Evolutionary conservation across 306 rosid genomes (phyloP).

Genomic region (Citrullus colocynthis): DNA sequence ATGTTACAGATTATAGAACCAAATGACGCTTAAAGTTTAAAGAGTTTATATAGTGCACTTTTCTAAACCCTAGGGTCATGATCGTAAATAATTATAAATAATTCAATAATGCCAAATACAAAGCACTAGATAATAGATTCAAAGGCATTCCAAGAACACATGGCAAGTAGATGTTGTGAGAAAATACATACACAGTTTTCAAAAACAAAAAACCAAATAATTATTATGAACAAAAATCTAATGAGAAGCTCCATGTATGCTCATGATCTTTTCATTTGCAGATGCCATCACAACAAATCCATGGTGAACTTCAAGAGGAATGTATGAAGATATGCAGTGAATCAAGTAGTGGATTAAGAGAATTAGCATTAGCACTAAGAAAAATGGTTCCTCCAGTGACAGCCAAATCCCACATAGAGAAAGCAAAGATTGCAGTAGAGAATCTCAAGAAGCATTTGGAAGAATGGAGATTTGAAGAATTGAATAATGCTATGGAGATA

Average conservation of each 20-base stretch:
- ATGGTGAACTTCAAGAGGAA: constrained; percentile 29
- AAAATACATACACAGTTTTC: too few relatives aligned
- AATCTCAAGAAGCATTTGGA: neutral
- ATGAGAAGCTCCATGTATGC: neutral
- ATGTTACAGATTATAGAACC: too few relatives aligned
- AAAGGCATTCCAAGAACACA: too few relatives aligned
- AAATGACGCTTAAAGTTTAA: too few relatives aligned
- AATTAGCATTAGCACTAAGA: constrained; percentile 35
- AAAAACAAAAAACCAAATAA: too few relatives aligned
- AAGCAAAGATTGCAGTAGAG: neutral
- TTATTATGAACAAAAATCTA: too few relatives aligned
- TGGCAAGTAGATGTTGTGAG: too few relatives aligned
- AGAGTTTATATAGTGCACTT: too few relatives aligned
- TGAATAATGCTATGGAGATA: neutral
- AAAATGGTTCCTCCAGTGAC: constrained; percentile 39
- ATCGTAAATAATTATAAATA: too few relatives aligned
- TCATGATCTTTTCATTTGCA: neutral
- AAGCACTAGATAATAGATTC: too few relatives aligned
- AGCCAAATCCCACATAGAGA: constrained; percentile 25
- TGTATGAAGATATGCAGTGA: constrained; percentile 54
- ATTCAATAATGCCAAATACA: too few relatives aligned
- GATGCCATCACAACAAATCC: constrained; percentile 39
- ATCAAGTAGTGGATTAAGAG: constrained; percentile 40
- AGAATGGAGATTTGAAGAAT: neutral
- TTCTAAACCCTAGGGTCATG: too few relatives aligned